A percentile compares a stretch with the other conserved stretches of the same genome.
These are phyloP conservation scores for Ustilago bromivora DNA, from an alignment of 1,284 basidiomycete species.

Conservation along the genomic window DNA sequence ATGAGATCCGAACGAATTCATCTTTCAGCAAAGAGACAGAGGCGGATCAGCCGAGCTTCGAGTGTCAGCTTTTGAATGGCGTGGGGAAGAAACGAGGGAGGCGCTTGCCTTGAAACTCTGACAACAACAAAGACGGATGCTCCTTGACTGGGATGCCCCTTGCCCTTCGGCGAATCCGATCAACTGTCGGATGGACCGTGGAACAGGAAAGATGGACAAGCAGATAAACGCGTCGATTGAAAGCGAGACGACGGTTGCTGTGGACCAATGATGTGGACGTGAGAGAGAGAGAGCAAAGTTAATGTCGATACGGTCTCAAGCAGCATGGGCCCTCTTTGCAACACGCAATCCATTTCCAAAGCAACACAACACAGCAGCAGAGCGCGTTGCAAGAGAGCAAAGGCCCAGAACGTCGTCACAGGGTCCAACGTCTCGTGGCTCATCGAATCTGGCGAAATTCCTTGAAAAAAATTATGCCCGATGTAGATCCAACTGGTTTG, in stretches of 20 bases:
- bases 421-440: constrained; percentile 1
- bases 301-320: background rate
- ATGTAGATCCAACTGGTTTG: background rate
- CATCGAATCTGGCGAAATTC: background rate
- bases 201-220: no score
- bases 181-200: no score
- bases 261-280: background rate
- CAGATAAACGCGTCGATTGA: no score
- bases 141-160: no score
- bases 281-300: background rate
- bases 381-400: background rate
- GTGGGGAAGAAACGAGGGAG: background rate
- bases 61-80: background rate
- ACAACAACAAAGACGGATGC: no score
- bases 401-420: constrained; percentile 4
- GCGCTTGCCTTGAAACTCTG: background rate
- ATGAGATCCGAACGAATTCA: constrained; percentile 13
- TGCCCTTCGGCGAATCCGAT: background rate
- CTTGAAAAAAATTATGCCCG: background rate
- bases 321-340: constrained; percentile 1
- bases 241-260: background rate
- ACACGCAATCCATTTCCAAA: background rate
- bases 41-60: background rate
- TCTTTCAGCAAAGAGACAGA: background rate
- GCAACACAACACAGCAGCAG: background rate